Base-by-base conservation (phyloP, 768 basidiomycete species). In the Leccinum obscurum region DNA sequence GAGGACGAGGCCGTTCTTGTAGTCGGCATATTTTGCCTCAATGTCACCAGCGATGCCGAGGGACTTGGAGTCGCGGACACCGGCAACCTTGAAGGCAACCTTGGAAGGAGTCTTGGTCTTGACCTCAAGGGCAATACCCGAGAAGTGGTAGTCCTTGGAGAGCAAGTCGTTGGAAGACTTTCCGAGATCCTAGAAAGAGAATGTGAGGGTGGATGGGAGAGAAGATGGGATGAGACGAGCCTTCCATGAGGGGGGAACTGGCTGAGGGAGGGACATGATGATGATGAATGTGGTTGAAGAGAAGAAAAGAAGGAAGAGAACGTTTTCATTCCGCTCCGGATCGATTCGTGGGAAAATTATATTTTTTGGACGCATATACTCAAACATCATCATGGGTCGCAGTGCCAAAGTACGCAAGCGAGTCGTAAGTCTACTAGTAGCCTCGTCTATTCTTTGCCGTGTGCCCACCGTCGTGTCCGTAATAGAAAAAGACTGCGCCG, bases 211-310 rank as follows among this genome's bases (percentile, higher is more conserved):
- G 11, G 30, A 26, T n/a, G 9, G 4, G 48, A 8, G 9, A 28
- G 20, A 15, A 1, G 15, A 22, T 9, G 1, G 14, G 24, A 52
- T 5, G 24, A 10, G 15, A 57, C 15, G 37, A 66, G 89, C 94
- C 87, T 95, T 95, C 94, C 94, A 97, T 72, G 92, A 94, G 60
- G 94, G 95, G 76, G 94, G 95, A 69, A 97, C 95, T 64, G 95
- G 93, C 72, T 96, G 95, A 75, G 95, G 92, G 70, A 93, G 83
- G 75, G 92, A 91, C 92, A 93, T 94, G 57, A 26, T 77, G 72
- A 48, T 32, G 32, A 32, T 32, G 32, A 8, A 59, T 57, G 66
- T 56, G 46, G 46, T 58, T 65, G 63, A 59, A 57, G 50, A 55
- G 8, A 41, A 1, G n/a, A 49, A 24, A 26, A 26, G 2, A 11